Evolutionary conservation across 2,329 filamentous ascomycete genomes (phyloP).

Genomic region (Ophiostoma ulmi): DNA sequence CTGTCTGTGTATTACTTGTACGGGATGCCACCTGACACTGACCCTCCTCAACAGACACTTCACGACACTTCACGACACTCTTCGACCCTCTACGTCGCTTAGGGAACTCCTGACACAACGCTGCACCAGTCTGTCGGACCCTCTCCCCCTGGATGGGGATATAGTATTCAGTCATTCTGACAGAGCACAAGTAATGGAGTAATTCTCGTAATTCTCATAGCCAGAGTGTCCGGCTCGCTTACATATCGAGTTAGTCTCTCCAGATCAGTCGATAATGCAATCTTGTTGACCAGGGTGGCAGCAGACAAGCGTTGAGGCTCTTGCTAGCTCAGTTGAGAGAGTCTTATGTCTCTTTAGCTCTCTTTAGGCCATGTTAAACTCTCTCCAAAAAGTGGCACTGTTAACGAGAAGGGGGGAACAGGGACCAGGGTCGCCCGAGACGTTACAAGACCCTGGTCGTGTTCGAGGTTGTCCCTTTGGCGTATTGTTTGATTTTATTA

Average conservation of each 20-base stretch:
- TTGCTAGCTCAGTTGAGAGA: not conserved
- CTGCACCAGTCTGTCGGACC: constrained; percentile 22
- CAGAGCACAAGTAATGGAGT: not conserved
- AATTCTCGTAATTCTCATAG: too few relatives aligned
- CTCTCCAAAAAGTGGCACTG: not conserved
- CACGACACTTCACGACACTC: not conserved
- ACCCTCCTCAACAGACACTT: not conserved
- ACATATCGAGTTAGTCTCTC: not conserved
- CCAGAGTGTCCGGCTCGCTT: not conserved
- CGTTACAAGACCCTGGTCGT: constrained; percentile 16
- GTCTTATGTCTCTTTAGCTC: not conserved
- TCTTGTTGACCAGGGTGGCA: not conserved
- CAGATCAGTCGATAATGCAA: not conserved
- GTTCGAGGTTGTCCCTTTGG: constrained; percentile 2
- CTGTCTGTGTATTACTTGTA: not conserved
- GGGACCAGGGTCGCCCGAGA: constrained; percentile 9
- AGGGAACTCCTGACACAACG: constrained; percentile 17
- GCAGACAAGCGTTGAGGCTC: constrained; percentile 1
- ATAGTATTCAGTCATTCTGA: not conserved
- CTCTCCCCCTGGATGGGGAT: constrained; percentile 2
- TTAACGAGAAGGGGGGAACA: not conserved
- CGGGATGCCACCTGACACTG: not conserved
- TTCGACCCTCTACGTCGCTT: constrained; percentile 14
- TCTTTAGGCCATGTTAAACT: not conserved
- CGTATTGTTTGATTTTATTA: not conserved